These are phyloP conservation scores for Choricystis sp. DNA, from an alignment of 139 green algal species.

Conservation along the genomic window DNA sequence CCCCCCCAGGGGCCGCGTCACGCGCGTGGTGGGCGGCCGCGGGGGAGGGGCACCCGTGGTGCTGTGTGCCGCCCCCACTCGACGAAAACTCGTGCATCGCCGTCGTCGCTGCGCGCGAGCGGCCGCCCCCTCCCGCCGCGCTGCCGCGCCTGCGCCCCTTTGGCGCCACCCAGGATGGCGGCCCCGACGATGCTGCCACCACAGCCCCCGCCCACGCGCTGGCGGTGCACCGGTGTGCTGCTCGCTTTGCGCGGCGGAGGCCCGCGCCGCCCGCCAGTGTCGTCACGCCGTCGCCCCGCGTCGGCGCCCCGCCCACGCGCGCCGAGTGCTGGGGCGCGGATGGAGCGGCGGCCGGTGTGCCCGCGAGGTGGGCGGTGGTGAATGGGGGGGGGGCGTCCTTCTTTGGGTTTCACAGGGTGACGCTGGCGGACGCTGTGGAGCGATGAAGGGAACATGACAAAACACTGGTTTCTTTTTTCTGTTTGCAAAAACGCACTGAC, in stretches of 20 bases:
- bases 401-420: not conserved
- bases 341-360: not conserved
- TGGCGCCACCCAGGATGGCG: not conserved
- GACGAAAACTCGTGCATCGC: not conserved
- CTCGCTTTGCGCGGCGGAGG: not conserved
- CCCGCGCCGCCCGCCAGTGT: not conserved
- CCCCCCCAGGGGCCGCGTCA: too few relatives aligned
- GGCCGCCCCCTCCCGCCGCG: too few relatives aligned
- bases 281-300: not conserved
- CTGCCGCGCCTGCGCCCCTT: not conserved
- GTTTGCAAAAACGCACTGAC: not conserved
- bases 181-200: too few relatives aligned
- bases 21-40: not conserved
- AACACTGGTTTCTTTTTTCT: too few relatives aligned
- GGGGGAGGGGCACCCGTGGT: not conserved
- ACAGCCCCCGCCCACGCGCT: not conserved
- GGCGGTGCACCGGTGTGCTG: not conserved
- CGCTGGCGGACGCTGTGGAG: not conserved
- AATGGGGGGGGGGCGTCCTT: not conserved
- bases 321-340: not conserved
- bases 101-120: too few relatives aligned
- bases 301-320: too few relatives aligned
- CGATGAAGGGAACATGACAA: too few relatives aligned
- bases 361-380: not conserved
- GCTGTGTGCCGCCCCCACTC: too few relatives aligned